These are phyloP conservation scores for Cytospora chrysosperma DNA, from an alignment of 2,329 filamentous ascomycete species.

Conservation along the genomic window DNA sequence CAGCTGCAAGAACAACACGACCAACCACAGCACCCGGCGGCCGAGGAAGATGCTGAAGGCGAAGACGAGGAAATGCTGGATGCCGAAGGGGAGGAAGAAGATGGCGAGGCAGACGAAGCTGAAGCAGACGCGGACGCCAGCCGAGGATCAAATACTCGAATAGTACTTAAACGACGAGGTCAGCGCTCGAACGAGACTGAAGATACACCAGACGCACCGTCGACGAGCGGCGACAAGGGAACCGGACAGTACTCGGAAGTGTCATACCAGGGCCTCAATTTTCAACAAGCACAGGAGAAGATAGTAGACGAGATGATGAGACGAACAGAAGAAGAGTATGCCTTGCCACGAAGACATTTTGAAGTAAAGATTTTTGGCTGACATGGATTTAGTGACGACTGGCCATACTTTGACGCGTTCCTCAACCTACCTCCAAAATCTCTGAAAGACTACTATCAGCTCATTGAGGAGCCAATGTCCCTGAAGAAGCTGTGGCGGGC, in stretches of 20 bases:
- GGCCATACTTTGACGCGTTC: slow-evolving; percentile 71
- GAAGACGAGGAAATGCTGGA: slow-evolving; percentile 31
- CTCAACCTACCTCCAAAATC: slow-evolving; percentile 72
- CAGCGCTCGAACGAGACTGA: slow-evolving; percentile 32
- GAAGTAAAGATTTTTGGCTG: slow-evolving; percentile 26
- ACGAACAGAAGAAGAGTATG: slow-evolving; percentile 63
- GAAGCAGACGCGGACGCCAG: slow-evolving; percentile 33
- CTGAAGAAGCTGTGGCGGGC: slow-evolving; percentile 75
- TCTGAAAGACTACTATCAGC: slow-evolving; percentile 81
- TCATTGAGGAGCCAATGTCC: slow-evolving; percentile 79
- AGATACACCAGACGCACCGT: slow-evolving; percentile 29
- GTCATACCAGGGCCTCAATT: slow-evolving; percentile 69
- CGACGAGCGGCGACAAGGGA: slow-evolving; percentile 37
- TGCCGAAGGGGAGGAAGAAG: slow-evolving; percentile 35
- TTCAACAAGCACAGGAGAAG: slow-evolving; percentile 85
- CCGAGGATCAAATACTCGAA: slow-evolving; percentile 21
- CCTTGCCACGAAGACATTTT: slow-evolving; percentile 14
- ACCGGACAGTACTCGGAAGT: slow-evolving; percentile 55
- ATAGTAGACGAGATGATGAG: slow-evolving; percentile 74
- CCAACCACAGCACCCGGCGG: slow-evolving; percentile 9
- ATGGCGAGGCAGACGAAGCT: slow-evolving; percentile 28
- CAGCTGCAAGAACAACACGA: neutral
- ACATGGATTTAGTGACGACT: slow-evolving; percentile 57
- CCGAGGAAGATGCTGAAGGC: slow-evolving; percentile 28
- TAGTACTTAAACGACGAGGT: slow-evolving; percentile 25